Percentiles rank a stretch among this genome's conserved stretches.
These are phyloP conservation scores for Metarhizium guizhouense DNA, from an alignment of 2,329 filamentous ascomycete species.

Conservation along the genomic window DNA sequence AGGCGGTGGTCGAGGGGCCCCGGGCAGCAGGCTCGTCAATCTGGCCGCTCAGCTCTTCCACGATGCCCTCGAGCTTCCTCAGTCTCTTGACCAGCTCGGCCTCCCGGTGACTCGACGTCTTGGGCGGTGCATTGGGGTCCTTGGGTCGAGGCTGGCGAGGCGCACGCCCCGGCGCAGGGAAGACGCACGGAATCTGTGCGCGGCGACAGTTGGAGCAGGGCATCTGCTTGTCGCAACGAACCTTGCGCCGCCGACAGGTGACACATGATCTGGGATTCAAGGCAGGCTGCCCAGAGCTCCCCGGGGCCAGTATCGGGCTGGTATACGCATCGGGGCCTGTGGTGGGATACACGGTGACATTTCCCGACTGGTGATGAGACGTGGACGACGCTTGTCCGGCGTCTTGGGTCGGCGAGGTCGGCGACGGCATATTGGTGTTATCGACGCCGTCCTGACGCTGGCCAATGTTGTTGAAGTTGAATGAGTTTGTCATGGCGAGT, in stretches of 20 bases:
- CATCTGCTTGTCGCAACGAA: slow-evolving; percentile 71
- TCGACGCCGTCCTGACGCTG: slow-evolving; percentile 10
- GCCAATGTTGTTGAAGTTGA: slow-evolving; percentile 16
- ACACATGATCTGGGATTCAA: slow-evolving; percentile 42
- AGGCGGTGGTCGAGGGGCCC: slow-evolving; percentile 19
- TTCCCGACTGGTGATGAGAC: slow-evolving; percentile 17
- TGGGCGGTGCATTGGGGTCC: slow-evolving; percentile 52
- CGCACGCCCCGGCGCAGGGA: slow-evolving; percentile 64
- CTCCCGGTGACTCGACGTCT: slow-evolving; percentile 52
- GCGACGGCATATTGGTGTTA: slow-evolving; percentile 13
- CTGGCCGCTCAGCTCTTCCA: slow-evolving; percentile 59
- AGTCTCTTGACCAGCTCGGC: slow-evolving; percentile 64
- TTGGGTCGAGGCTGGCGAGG: slow-evolving; percentile 58
- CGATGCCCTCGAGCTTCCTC: slow-evolving; percentile 66
- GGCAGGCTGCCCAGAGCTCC: slow-evolving; percentile 21
- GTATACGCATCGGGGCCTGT: slow-evolving; percentile 30
- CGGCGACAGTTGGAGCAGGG: slow-evolving; percentile 68
- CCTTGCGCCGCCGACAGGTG: slow-evolving; percentile 49
- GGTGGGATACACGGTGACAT: slow-evolving; percentile 30
- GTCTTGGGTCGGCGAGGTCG: slow-evolving; percentile 15
- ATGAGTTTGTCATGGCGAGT: slow-evolving; percentile 8
- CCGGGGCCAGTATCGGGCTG: slow-evolving; percentile 24
- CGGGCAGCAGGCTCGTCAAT: slow-evolving; percentile 40
- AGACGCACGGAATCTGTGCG: slow-evolving; percentile 62
- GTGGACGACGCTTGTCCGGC: slow-evolving; percentile 7